A percentile compares a stretch with the other conserved stretches of the same genome.
Conservation (phyloP, 1,284 basidiomycete species). For the Albatrellus sp. region DNA sequence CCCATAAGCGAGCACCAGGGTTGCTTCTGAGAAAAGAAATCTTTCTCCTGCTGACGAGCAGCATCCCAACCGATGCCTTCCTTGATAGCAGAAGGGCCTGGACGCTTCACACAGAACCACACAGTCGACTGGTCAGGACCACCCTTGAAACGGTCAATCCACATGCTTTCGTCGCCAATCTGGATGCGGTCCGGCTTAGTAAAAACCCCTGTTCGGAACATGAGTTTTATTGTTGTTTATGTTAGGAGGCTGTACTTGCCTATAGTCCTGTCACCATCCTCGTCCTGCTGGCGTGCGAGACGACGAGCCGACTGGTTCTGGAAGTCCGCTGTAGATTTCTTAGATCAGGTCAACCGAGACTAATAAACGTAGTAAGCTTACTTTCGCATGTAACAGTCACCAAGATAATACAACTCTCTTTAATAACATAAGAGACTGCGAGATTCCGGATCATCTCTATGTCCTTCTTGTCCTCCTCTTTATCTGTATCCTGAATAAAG, state of each 20-base stretch:
- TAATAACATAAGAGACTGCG: slow-evolving; percentile 47
- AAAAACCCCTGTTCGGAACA: slow-evolving; percentile 41
- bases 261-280: slow-evolving; percentile 49
- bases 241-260: slow-evolving; percentile 26
- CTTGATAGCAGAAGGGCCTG: slow-evolving; percentile 40
- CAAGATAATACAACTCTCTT: slow-evolving; percentile 54
- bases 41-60: slow-evolving; percentile 47
- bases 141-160: slow-evolving; percentile 53
- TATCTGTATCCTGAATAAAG: slow-evolving; percentile 46
- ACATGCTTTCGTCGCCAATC: slow-evolving; percentile 38
- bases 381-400: slow-evolving; percentile 63
- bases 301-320: slow-evolving; percentile 58
- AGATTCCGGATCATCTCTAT: slow-evolving; percentile 49
- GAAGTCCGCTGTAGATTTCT: slow-evolving; percentile 42
- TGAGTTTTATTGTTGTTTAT: too few relatives aligned
- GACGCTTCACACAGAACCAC: slow-evolving; percentile 69
- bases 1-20: slow-evolving; percentile 47
- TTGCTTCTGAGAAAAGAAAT: slow-evolving; percentile 47
- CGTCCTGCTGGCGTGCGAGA: slow-evolving; percentile 44
- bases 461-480: slow-evolving; percentile 34
- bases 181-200: slow-evolving; percentile 67
- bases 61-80: slow-evolving; percentile 44
- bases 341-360: not conserved
- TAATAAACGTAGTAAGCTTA: slow-evolving; percentile 18
- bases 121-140: slow-evolving; percentile 51